Conservation (phyloP, 345 rosid species). For the Bruguiera sexangula region DNA sequence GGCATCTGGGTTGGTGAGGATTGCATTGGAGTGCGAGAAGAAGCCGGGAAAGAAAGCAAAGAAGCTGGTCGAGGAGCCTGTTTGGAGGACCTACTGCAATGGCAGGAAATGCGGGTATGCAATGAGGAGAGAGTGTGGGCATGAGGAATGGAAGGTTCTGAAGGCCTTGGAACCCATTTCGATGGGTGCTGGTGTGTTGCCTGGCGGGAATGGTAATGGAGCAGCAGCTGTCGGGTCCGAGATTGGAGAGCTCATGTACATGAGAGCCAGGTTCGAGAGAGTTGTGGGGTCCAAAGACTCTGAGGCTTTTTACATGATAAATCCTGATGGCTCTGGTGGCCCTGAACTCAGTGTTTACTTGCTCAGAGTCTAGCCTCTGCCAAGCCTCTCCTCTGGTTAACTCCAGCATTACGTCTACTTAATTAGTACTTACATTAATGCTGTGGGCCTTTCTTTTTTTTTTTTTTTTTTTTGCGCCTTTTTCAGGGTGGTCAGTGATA, state of each 20-base stretch:
- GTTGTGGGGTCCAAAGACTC: slow-evolving; percentile 89
- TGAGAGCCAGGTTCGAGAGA: slow-evolving; percentile 93
- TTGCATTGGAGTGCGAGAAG: slow-evolving; percentile 77
- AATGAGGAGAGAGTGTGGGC: slow-evolving; percentile 57
- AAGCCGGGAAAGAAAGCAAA: slow-evolving; percentile 38
- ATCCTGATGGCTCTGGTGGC: slow-evolving; percentile 77
- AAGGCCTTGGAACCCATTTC: slow-evolving; percentile 76
- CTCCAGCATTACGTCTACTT: not conserved
- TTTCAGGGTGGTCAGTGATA: not conserved
- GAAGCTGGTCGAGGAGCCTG: slow-evolving; percentile 59
- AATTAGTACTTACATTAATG: not conserved
- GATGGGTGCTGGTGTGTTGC: slow-evolving; percentile 98
- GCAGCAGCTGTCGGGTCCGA: slow-evolving; percentile 38
- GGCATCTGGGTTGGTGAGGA: slow-evolving; percentile 89
- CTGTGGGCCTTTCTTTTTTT: not conserved
- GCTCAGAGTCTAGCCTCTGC: slow-evolving; percentile 47
- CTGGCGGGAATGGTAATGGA: slow-evolving; percentile 29
- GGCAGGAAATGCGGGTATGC: slow-evolving; percentile 87
- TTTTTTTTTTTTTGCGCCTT: too few relatives aligned
- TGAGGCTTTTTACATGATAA: slow-evolving; percentile 94
- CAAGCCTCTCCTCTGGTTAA: too few relatives aligned
- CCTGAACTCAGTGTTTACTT: slow-evolving; percentile 87
- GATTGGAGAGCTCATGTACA: slow-evolving; percentile 85
- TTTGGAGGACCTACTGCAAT: slow-evolving; percentile 86
- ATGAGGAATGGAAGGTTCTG: slow-evolving; percentile 61